phyloP scores from a whole-genome alignment of 768 basidiomycete species.

The Kondoa subrosea region DNA sequence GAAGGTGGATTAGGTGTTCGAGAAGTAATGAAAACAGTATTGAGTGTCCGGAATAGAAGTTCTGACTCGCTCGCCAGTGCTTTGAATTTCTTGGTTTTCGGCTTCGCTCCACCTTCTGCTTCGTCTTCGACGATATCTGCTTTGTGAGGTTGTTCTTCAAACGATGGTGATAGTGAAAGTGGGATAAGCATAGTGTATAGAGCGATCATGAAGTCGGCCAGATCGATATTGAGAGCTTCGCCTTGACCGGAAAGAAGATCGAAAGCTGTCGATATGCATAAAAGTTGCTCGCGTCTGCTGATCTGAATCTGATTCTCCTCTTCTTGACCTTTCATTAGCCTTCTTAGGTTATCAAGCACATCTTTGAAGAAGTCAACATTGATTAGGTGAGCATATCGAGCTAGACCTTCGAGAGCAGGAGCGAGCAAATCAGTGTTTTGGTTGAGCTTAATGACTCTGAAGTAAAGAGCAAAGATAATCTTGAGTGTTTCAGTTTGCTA shows the following conservation, averaged over 20 bases:
- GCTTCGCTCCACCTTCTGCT: slow-evolving; percentile 16
- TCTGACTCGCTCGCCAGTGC: slow-evolving; percentile 30
- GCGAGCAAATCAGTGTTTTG: slow-evolving; percentile 60
- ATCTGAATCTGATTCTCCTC: slow-evolving; percentile 17
- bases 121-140: slow-evolving; percentile 19
- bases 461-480: slow-evolving; percentile 89
- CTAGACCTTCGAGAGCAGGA: slow-evolving; percentile 75
- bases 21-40: slow-evolving; percentile 62
- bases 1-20: slow-evolving; percentile 44
- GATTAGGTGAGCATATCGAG: slow-evolving; percentile 85
- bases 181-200: slow-evolving; percentile 69
- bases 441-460: slow-evolving; percentile 73
- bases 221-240: slow-evolving; percentile 92
- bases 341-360: slow-evolving; percentile 67
- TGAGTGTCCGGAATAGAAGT: slow-evolving; percentile 71
- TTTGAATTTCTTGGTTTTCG: slow-evolving; percentile 22
- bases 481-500: slow-evolving; percentile 98
- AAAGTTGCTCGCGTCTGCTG: slow-evolving; percentile 36
- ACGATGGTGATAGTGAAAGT: slow-evolving; percentile 47
- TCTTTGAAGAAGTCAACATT: slow-evolving; percentile 98
- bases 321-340: slow-evolving; percentile 40
- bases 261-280: slow-evolving; percentile 91
- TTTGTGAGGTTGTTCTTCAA: slow-evolving; percentile 41
- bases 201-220: slow-evolving; percentile 66
- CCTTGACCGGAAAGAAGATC: slow-evolving; percentile 94